Conservation (phyloP, 768 basidiomycete genomes). For the Candolleomyces aberdarensis region DNA sequence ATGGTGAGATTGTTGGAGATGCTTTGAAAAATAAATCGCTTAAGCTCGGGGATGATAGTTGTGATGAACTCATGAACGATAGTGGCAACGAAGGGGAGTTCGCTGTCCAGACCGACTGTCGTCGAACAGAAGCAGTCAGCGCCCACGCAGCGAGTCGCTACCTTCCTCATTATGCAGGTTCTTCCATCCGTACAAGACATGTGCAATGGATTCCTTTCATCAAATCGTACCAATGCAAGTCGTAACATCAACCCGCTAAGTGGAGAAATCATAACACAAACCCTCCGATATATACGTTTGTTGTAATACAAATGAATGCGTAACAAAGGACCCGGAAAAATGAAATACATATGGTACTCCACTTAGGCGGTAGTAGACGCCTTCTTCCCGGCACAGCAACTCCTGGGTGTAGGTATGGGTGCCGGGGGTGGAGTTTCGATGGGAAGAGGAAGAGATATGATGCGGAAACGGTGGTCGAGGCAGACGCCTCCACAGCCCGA, state of each 20-base stretch:
- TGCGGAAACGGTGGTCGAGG: conserved; percentile 20
- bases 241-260: too few relatives aligned
- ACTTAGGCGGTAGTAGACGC: neutral
- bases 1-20: neutral
- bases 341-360: neutral
- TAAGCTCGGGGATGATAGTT: neutral
- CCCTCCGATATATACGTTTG: too few relatives aligned
- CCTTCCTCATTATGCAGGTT: conserved; percentile 5
- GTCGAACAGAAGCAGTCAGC: neutral
- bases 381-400: conserved; percentile 27
- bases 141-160: neutral
- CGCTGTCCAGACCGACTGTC: neutral
- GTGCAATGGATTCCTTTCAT: too few relatives aligned
- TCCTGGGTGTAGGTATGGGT: conserved; percentile 10
- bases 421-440: neutral
- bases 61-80: neutral
- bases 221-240: too few relatives aligned
- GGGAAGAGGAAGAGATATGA: neutral
- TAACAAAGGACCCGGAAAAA: neutral
- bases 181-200: too few relatives aligned
- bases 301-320: too few relatives aligned
- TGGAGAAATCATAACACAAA: too few relatives aligned
- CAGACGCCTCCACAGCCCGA: conserved; percentile 55
- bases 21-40: neutral
- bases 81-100: conserved; percentile 3